phyloP scores from a whole-genome alignment of 2,329 filamentous ascomycete species.

The Coniella vitis region DNA sequence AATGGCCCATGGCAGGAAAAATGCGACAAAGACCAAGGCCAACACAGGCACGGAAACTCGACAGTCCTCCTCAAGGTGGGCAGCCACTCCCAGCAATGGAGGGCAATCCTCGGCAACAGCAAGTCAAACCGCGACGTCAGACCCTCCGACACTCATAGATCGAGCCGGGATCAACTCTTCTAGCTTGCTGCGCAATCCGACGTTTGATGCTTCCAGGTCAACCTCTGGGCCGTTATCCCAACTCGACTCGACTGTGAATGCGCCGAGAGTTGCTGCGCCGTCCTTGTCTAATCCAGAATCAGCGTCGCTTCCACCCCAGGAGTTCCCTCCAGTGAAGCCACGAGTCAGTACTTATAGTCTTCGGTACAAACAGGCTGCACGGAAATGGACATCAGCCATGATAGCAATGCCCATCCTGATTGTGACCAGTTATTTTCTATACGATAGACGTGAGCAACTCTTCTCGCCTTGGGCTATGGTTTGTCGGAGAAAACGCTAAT shows the following conservation, averaged over 20 bases:
- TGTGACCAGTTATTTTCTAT: slow-evolving; percentile 49
- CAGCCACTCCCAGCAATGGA: no score
- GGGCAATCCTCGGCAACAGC: no score
- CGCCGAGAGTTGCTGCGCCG: no score
- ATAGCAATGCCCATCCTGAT: slow-evolving; percentile 47
- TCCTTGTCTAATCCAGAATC: background rate
- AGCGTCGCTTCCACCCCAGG: background rate
- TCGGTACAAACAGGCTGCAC: slow-evolving; percentile 37
- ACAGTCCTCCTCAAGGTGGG: no score
- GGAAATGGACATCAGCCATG: slow-evolving; percentile 40
- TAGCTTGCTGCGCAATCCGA: no score
- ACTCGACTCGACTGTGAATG: background rate
- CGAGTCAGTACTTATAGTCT: slow-evolving; percentile 27
- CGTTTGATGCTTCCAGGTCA: no score
- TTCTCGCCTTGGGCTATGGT: background rate
- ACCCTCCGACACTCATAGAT: no score
- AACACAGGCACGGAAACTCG: no score
- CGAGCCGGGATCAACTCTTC: background rate
- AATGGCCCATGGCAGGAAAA: no score
- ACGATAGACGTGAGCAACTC: slow-evolving; percentile 39
- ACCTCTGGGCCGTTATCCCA: no score
- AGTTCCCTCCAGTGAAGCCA: background rate
- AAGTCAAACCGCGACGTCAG: no score
- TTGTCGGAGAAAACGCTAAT: background rate
- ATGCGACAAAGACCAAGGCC: no score